Conservation (phyloP, 345 rosid species). For the Eutrema japonicum region DNA sequence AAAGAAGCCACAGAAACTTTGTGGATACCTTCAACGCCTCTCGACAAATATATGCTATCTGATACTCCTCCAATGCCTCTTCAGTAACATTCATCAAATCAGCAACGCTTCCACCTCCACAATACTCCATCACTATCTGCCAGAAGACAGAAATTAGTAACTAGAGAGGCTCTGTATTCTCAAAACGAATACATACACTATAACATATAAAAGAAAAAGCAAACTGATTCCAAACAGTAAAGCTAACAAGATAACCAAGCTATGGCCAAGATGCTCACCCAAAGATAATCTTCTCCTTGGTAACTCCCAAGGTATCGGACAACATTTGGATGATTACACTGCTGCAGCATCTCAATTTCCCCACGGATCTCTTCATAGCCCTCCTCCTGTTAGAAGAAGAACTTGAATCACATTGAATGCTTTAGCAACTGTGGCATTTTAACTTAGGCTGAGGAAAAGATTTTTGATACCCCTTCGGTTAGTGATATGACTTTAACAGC, state of each 20-base stretch:
- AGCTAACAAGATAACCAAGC: constrained; percentile 22
- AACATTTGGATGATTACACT: constrained; percentile 94
- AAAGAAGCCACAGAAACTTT: constrained; percentile 4
- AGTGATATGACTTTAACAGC: constrained; percentile 96
- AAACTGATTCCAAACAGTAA: constrained; percentile 19
- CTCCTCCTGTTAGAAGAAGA: constrained; percentile 71
- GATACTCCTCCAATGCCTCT: constrained; percentile 93
- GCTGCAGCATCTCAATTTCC: constrained; percentile 99
- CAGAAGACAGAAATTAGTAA: constrained; percentile 46
- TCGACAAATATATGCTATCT: constrained; percentile 91
- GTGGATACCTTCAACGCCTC: constrained; percentile 89
- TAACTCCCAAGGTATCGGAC: constrained; percentile 96
- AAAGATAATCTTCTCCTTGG: constrained; percentile 98
- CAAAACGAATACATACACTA: constrained; percentile 24
- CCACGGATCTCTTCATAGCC: constrained; percentile 98
- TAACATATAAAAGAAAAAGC: not conserved
- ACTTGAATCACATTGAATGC: constrained; percentile 20
- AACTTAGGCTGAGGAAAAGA: constrained; percentile 20
- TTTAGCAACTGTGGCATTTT: constrained; percentile 11
- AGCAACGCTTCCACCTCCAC: constrained; percentile 99
- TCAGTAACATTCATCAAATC: constrained; percentile 92
- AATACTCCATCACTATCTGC: constrained; percentile 99
- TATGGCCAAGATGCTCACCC: constrained; percentile 59
- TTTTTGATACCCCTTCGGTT: constrained; percentile 76
- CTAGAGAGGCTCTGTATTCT: constrained; percentile 8